A percentile compares a stretch with the other conserved stretches of the same genome.
phyloP scores from a whole-genome alignment of 140 eudicot species.

The Bidens hawaiensis region DNA sequence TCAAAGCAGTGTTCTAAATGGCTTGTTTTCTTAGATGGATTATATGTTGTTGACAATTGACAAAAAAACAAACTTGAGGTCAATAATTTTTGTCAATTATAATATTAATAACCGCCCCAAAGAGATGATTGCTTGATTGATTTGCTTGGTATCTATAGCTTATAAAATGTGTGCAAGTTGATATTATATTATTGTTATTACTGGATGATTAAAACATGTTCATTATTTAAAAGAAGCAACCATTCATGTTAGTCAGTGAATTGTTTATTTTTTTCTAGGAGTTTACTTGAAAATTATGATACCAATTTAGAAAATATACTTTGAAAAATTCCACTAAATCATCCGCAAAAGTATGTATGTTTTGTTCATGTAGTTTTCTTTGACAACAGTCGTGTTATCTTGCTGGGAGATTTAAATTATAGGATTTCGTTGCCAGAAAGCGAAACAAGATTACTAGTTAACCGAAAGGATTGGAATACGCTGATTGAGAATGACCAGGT shows the following conservation, averaged over 20 bases:
- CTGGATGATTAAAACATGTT: neutral
- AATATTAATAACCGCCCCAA: constrained; percentile 24
- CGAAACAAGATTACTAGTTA: constrained; percentile 43
- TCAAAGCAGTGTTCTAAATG: neutral
- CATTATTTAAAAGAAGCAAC: neutral
- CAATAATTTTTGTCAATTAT: constrained; percentile 9
- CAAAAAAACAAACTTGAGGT: constrained; percentile 14
- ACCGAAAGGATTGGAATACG: constrained; percentile 57
- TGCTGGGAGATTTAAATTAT: constrained; percentile 71
- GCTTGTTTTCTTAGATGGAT: neutral
- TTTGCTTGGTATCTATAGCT: constrained; percentile 1
- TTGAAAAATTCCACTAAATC: neutral
- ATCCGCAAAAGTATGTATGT: neutral
- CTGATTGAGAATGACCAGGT: constrained; percentile 71
- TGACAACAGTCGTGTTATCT: constrained; percentile 50
- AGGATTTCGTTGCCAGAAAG: constrained; percentile 59
- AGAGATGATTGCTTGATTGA: constrained; percentile 21
- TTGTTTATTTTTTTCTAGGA: neutral
- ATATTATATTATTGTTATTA: neutral
- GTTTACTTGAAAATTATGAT: neutral
- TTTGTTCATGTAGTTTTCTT: neutral
- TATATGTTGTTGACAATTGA: constrained; percentile 23
- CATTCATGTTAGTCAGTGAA: neutral
- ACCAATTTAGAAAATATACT: neutral
- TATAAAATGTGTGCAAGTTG: neutral